Conservation (phyloP, 139 green algal species). For the Picochlorum sp. region DNA sequence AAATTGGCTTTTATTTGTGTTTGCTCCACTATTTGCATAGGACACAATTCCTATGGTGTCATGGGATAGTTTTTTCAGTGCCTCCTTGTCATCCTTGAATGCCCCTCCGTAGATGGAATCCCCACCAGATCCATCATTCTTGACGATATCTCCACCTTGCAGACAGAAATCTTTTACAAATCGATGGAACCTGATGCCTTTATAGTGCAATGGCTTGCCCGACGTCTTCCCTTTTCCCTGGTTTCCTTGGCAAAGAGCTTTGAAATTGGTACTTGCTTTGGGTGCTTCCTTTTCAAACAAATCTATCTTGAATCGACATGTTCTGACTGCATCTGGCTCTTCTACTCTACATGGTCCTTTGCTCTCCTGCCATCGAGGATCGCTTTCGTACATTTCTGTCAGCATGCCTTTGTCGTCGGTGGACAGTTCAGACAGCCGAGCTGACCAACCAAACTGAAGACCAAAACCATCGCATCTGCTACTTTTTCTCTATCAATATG, state of each 20-base stretch:
- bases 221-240: conserved; percentile 60
- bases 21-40: conserved; percentile 84
- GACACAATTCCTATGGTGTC: conserved; percentile 51
- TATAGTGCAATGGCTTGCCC: conserved; percentile 76
- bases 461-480: neutral
- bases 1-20: conserved; percentile 81
- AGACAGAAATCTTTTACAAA: conserved; percentile 65
- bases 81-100: conserved; percentile 76
- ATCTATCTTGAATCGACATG: conserved; percentile 35
- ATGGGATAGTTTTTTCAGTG: conserved; percentile 60
- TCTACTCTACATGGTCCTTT: conserved; percentile 1
- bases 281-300: conserved; percentile 31
- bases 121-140: conserved; percentile 62
- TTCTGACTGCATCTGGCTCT: conserved; percentile 12
- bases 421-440: conserved; percentile 24
- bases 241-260: conserved; percentile 61
- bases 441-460: conserved; percentile 44
- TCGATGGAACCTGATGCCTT: conserved; percentile 60
- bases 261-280: conserved; percentile 64
- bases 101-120: conserved; percentile 71
- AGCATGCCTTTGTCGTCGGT: conserved; percentile 36
- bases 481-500: too few relatives aligned
- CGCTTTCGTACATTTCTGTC: conserved; percentile 33
- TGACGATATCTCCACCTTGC: conserved; percentile 72
- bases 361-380: conserved; percentile 35